Base-by-base conservation (phyloP, 306 rosid species). In the Medicago lupulina region DNA sequence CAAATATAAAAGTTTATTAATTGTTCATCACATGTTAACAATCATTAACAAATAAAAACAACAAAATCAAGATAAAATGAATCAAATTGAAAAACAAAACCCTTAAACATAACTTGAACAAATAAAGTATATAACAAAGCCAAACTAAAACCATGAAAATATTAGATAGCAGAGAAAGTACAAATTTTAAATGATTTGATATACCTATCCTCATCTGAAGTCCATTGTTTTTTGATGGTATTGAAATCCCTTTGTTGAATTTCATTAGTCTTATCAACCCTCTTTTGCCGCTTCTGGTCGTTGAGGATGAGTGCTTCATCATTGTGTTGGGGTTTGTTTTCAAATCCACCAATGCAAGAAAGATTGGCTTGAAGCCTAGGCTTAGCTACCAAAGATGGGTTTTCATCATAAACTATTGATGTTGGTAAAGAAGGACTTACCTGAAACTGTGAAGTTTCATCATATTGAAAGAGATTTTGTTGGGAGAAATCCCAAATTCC, bases 221-320 rank as follows among this genome's bases (percentile, higher is more conserved):
- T 81, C 98, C 98, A 93, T 17, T 86, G 96, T 25, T 93, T 92
- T 69, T 91, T 93, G 74, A 89, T 71, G 2, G 80, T 76, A 43
- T 10, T 38, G 2, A 65, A 2, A 15, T 65, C 14, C 17, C 15
- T 81, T 31, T 60, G 73, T 14, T 54, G 84, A 41, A 11, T 15
- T 74, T 74, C 41, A 21, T 2, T 25, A 0, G 10, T 50, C 1
- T 50, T 81, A 6, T 63, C 73, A 17, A 43, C 17, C 58, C 21
- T 72, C 36, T 23, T 83, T 40, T 14, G n/a, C 1, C 10, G 49
- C 5, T 39, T 17, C 10, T 11, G 15, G 15, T 15, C 28, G 5
- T 0, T 17, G 36, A 7, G 57, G 7, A 19, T 38, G 23, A 2
- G 28, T 36, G 18, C 34, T 10, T 39, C 73, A 18, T 39, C 71